phyloP scores from a whole-genome alignment of 192 early-diverging fungal species.

The Gryganskiella cystojenkinii region DNA sequence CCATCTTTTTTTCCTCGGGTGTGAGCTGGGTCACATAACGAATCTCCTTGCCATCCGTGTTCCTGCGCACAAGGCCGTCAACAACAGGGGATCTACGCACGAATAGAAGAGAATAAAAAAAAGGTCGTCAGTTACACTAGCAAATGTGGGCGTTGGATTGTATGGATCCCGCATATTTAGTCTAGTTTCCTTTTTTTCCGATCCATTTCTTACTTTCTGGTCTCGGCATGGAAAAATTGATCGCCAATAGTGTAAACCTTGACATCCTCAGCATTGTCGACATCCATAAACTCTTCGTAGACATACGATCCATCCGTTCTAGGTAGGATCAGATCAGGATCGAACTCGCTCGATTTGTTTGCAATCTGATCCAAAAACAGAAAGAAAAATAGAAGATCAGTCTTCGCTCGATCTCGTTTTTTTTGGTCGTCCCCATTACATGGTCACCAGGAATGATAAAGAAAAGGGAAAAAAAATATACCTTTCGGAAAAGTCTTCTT shows the following conservation, averaged over 20 bases:
- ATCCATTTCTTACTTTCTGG: constrained; percentile 75
- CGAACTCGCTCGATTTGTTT: constrained; percentile 96
- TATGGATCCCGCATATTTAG: background rate
- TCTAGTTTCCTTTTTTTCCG: background rate
- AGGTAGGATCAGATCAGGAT: constrained; percentile 71
- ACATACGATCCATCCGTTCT: constrained; percentile 86
- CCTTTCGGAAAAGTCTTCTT: constrained; percentile 83
- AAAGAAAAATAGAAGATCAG: background rate
- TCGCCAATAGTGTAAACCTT: constrained; percentile 97
- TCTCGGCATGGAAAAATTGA: constrained; percentile 93
- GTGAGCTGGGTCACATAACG: constrained; percentile 90
- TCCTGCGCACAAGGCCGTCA: constrained; percentile 94
- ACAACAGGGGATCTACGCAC: constrained; percentile 94
- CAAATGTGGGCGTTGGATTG: constrained; percentile 1
- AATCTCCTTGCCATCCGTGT: constrained; percentile 97
- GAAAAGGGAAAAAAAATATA: constrained; percentile 15
- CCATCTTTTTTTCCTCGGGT: constrained; percentile 81
- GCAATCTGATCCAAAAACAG: constrained; percentile 65
- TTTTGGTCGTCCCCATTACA: no score
- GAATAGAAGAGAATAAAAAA: constrained; percentile 1
- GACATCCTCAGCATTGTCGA: constrained; percentile 96
- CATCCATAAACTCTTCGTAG: constrained; percentile 95
- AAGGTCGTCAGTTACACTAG: constrained; percentile 5
- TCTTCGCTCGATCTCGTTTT: background rate
- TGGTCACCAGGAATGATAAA: no score